phyloP scores from a whole-genome alignment of 1,139 yeast species.

The Diutina pseudorugosa region DNA sequence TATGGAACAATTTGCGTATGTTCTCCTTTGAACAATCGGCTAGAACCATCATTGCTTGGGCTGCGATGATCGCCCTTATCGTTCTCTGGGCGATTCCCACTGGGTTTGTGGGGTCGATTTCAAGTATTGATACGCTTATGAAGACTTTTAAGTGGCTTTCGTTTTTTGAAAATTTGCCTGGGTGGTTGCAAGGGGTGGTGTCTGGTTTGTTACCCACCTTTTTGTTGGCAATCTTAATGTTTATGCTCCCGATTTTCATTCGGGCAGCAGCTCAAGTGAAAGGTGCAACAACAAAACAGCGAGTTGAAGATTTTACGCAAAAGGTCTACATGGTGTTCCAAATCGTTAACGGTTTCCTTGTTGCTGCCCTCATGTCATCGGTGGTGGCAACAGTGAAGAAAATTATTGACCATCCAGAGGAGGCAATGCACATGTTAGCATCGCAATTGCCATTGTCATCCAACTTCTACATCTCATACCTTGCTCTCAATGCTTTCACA shows the following conservation, averaged over 20 bases:
- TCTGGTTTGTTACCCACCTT: slow-evolving; percentile 83
- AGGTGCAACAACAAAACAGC: slow-evolving; percentile 55
- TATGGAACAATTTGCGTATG: slow-evolving; percentile 64
- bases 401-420: slow-evolving; percentile 50
- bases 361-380: slow-evolving; percentile 59
- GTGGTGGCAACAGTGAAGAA: slow-evolving; percentile 64
- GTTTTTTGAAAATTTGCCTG: slow-evolving; percentile 63
- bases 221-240: slow-evolving; percentile 72
- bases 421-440: slow-evolving; percentile 61
- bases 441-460: slow-evolving; percentile 77
- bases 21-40: slow-evolving; percentile 29
- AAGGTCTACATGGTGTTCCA: slow-evolving; percentile 61
- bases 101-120: slow-evolving; percentile 87
- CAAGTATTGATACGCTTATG: slow-evolving; percentile 67
- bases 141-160: slow-evolving; percentile 55
- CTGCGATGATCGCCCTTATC: slow-evolving; percentile 40
- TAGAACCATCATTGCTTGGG: slow-evolving; percentile 27
- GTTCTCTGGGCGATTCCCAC: slow-evolving; percentile 93
- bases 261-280: slow-evolving; percentile 51
- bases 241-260: slow-evolving; percentile 62
- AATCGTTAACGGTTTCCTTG: slow-evolving; percentile 58
- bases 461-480: slow-evolving; percentile 67
- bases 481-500: slow-evolving; percentile 72
- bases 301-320: slow-evolving; percentile 63
- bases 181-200: slow-evolving; percentile 57